Base-by-base conservation (phyloP, 495 filamentous ascomycete species). In the Aspergillus campestris region DNA sequence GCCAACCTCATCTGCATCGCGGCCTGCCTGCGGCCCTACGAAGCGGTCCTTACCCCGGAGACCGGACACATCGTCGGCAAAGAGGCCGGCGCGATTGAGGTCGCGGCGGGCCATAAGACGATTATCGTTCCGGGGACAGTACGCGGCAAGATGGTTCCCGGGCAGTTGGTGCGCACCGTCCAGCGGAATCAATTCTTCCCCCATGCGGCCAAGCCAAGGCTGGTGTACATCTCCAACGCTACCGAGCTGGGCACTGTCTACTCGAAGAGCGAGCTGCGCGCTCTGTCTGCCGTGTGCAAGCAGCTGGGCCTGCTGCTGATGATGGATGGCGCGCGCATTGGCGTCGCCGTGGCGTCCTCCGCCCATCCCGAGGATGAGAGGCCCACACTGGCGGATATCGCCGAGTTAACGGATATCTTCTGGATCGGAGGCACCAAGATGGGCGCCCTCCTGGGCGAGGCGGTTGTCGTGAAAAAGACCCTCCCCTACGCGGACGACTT, bases 371-470 rank as follows among this genome's bases (percentile, higher is more conserved):
- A 48, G 42, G 50, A 45, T 29, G 63, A 64, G 10, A 61, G 67
- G 35, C 47, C 68, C 43, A 62, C 60, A 2, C 55, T 64, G 3
- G 52, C 55, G 4, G 69, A 72, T 39, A 55, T 72, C 15, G 60
- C 66, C 9, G 62, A 70, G 7, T 38, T 60, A 8, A 60, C 57
- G 0, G 66, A 72, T 47, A 66, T 72, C 8, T 72, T 72, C 51
- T 72, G 69, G 69, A 65, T 72, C 29, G 69, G 69, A 9, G 69
- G 69, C 0, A 72, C 69, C 15, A 72, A 72, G 47, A 61, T 61
- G 34, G 69, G 69, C 11, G 66, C 66, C 0, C 41, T 72, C 18
- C 54, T 72, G 34, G 69, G 69, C 7, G 69, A 72, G 42, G 69
- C 65, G 0, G 66, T 72, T 33, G 64, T 72, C 7, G 61, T 72